Percentiles rank a stretch among this genome's conserved stretches.
Evolutionary conservation across 805 yeast species (phyloP).

Genomic region (Sungouiella thailandica): DNA sequence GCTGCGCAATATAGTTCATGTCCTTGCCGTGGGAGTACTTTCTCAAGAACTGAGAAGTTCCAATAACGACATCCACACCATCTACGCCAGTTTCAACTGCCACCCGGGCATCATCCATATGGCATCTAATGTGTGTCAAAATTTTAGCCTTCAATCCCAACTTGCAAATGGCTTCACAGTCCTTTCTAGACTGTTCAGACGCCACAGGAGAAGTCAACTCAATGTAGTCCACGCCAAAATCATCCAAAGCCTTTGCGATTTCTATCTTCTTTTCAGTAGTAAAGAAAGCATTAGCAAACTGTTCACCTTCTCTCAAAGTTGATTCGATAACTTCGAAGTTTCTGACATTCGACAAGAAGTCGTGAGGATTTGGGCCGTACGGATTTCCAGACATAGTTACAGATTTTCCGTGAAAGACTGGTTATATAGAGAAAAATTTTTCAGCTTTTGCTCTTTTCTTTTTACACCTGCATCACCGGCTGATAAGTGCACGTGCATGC

Average conservation of each 20-base stretch:
- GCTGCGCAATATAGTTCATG: slow-evolving; percentile 53
- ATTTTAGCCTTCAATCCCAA: slow-evolving; percentile 55
- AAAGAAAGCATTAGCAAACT: slow-evolving; percentile 59
- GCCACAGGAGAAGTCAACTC: slow-evolving; percentile 60
- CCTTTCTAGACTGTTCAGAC: slow-evolving; percentile 51
- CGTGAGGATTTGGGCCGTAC: slow-evolving; percentile 56
- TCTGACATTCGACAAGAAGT: slow-evolving; percentile 50
- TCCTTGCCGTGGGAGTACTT: slow-evolving; percentile 57
- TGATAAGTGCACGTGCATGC: slow-evolving; percentile 13
- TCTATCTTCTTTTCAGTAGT: slow-evolving; percentile 51
- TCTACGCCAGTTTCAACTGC: slow-evolving; percentile 62
- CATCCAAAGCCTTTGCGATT: slow-evolving; percentile 57
- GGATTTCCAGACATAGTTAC: slow-evolving; percentile 38
- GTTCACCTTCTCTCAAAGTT: slow-evolving; percentile 61
- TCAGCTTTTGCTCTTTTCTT: slow-evolving; percentile 7
- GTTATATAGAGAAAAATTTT: slow-evolving; percentile 14
- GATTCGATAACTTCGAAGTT: slow-evolving; percentile 52
- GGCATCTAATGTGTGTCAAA: slow-evolving; percentile 57
- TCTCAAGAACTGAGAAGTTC: slow-evolving; percentile 54
- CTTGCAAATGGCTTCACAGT: slow-evolving; percentile 57
- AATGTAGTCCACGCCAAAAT: slow-evolving; percentile 57
- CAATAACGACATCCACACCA: slow-evolving; percentile 59
- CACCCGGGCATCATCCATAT: slow-evolving; percentile 56
- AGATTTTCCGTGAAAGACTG: too few relatives aligned
- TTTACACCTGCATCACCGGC: slow-evolving; percentile 12